Evolutionary conservation across 2,329 filamentous ascomycete genomes (phyloP), one percentile per base, ranked within the genome.

Genomic region (Fusarium scirpi): DNA sequence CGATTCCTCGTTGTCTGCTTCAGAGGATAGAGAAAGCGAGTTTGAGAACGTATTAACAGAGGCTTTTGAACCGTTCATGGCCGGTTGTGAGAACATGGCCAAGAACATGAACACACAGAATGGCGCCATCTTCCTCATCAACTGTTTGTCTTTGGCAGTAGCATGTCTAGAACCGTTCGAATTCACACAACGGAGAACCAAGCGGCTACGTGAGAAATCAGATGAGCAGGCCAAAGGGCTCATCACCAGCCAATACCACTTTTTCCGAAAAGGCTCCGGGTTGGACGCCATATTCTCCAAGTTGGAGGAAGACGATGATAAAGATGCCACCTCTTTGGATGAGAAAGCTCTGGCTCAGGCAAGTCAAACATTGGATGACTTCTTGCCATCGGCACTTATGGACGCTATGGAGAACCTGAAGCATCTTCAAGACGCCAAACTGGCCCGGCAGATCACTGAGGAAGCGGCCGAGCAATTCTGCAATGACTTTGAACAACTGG

Each of bases 381-480:
- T 98, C 81, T 84, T 99, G 25, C 94, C 96, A 0, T 97, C 94
- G 2, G 96, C 95, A 5, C 85, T 97, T 30, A 95, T 98, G 85
- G 96, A 99, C 78, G 94, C 94, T 5, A 90, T 93, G 73, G 92
- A 96, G 53, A 93, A 94, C 65, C 80, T 98, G 27, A 91, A 91
- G 69, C 84, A 88, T 44, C 82, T 99, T 3, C 90, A 92, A 67
- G 92, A 93, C 74, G 88, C 92, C 2, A 85, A 85, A 13, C 82
- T 97, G 61, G 91, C 92, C 16, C 88, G 93, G 49, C 85, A 90
- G 48, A 88, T 97, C 51, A 96, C 93, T 0, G 93, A 97, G 74
- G 89, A 92, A 69, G 95, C 94, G 0, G 92, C 94, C 1, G 90
- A 93, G 72, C 86, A 84, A 56, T 99, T 99, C 81, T 97, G 94